A percentile compares a stretch with the other conserved stretches of the same genome.
These are phyloP conservation scores for Lipomyces anomalus DNA, from an alignment of 805 yeast species.

Conservation along the genomic window DNA sequence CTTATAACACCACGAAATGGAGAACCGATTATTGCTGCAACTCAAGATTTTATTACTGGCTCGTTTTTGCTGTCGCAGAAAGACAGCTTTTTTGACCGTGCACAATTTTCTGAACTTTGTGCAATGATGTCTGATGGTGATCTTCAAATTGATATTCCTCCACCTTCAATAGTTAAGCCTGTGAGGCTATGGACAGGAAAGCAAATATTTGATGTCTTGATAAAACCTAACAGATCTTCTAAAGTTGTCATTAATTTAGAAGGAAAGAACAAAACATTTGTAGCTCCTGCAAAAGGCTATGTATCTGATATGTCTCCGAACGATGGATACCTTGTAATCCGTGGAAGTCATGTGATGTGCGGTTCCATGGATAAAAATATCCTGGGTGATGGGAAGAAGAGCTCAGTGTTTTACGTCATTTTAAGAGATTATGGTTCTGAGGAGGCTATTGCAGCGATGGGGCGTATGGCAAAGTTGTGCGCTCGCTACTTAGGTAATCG, in stretches of 20 bases:
- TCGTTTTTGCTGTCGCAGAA: conserved; percentile 88
- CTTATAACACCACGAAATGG: conserved; percentile 95
- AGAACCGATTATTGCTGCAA: conserved; percentile 98
- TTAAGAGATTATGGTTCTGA: conserved; percentile 94
- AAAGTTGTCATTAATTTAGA: conserved; percentile 85
- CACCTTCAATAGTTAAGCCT: conserved; percentile 91
- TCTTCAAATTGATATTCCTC: conserved; percentile 85
- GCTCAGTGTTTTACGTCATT: conserved; percentile 91
- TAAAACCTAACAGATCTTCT: conserved; percentile 69
- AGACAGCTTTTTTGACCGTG: conserved; percentile 88
- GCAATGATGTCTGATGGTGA: conserved; percentile 96
- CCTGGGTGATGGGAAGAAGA: conserved; percentile 96
- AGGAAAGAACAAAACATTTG: conserved; percentile 86
- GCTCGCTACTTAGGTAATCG: conserved; percentile 91
- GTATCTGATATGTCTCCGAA: conserved; percentile 96
- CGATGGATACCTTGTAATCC: conserved; percentile 86
- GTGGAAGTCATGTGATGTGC: conserved; percentile 81
- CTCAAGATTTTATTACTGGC: conserved; percentile 98
- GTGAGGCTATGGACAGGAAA: conserved; percentile 93
- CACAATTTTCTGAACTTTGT: conserved; percentile 70
- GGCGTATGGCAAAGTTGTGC: conserved; percentile 98
- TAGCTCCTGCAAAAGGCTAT: conserved; percentile 63
- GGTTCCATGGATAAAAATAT: conserved; percentile 97
- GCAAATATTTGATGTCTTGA: conserved; percentile 83
- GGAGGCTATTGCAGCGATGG: conserved; percentile 94